phyloP scores from a whole-genome alignment of 2,329 filamentous ascomycete genomes.

The Fusarium tanahbumbuense region DNA sequence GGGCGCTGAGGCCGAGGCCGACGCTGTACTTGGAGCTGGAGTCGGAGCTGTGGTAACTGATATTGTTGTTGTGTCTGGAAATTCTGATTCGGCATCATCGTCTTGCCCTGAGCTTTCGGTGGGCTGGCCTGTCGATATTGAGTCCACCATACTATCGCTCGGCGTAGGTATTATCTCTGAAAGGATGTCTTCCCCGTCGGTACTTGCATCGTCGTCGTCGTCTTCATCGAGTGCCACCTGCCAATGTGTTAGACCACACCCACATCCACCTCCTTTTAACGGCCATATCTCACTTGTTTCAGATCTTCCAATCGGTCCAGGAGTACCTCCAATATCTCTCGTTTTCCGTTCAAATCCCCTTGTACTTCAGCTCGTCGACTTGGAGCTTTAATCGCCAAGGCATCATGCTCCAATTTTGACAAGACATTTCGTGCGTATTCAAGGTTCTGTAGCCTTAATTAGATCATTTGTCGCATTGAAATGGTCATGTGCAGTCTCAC shows the following conservation, averaged over 20 bases:
- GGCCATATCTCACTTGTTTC: constrained; percentile 62
- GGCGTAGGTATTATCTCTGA: constrained; percentile 66
- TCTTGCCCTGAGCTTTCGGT: constrained; percentile 39
- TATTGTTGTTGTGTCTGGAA: constrained; percentile 56
- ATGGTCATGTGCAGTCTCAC: constrained; percentile 50
- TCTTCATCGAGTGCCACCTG: constrained; percentile 53
- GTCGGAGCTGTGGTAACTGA: constrained; percentile 12
- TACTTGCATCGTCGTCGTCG: constrained; percentile 56
- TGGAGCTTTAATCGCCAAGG: constrained; percentile 67
- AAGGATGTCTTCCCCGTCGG: constrained; percentile 68
- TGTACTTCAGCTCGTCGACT: constrained; percentile 70
- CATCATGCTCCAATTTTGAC: constrained; percentile 76
- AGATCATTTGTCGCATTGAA: neutral
- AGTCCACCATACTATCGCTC: constrained; percentile 62
- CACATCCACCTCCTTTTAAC: too few relatives aligned
- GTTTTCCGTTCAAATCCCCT: constrained; percentile 71
- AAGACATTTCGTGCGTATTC: constrained; percentile 77
- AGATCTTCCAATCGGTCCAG: constrained; percentile 75
- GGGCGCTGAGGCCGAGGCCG: constrained; percentile 21
- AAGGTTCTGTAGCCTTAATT: constrained; percentile 66
- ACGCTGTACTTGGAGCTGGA: constrained; percentile 18
- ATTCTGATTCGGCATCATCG: constrained; percentile 56
- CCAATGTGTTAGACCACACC: constrained; percentile 19
- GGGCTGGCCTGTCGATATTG: constrained; percentile 48
- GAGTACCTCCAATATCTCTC: constrained; percentile 73